Evolutionary conservation across 176 grass and related monocot genomes (phyloP).

Genomic region (Cocos nucifera): DNA sequence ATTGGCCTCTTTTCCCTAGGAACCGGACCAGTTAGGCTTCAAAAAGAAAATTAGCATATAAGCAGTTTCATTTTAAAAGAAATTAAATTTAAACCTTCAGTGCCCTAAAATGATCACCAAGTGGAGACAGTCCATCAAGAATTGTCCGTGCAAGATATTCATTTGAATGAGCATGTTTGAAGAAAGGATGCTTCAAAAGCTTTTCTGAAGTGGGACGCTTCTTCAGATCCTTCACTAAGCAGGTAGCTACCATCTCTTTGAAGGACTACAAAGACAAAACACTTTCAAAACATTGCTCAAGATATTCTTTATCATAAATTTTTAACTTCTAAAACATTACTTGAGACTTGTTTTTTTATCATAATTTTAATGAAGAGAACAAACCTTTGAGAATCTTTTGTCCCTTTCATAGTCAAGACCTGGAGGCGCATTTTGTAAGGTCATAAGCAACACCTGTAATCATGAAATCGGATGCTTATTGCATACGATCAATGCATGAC

Average conservation of each 20-base stretch:
- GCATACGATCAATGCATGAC: background rate
- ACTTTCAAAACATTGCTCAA: too few species aligned
- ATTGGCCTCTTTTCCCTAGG: conserved; percentile 73
- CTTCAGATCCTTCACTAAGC: conserved; percentile 91
- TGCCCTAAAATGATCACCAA: conserved; percentile 71
- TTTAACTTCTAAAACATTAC: too few species aligned
- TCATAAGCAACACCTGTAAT: conserved; percentile 91
- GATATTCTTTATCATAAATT: too few species aligned
- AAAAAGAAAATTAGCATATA: too few species aligned
- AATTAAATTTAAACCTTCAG: conserved; percentile 38
- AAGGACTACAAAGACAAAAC: conserved; percentile 46
- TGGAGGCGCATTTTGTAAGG: conserved; percentile 91
- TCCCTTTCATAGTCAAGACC: conserved; percentile 92
- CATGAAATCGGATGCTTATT: conserved; percentile 14
- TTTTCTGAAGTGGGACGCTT: conserved; percentile 85
- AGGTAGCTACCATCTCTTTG: conserved; percentile 76
- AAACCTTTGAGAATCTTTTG: conserved; percentile 89
- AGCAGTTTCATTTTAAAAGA: too few species aligned
- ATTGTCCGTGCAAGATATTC: conserved; percentile 64
- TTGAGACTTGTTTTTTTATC: background rate
- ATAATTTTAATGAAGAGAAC: conserved; percentile 1
- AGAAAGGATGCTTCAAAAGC: conserved; percentile 89
- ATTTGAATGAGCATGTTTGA: conserved; percentile 65
- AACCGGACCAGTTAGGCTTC: background rate
- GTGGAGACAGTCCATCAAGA: conserved; percentile 53